A percentile compares a stretch with the other conserved stretches of the same genome.
Evolutionary conservation across 2,329 filamentous ascomycete genomes (phyloP).

Genomic region (Colletotrichum melonis): DNA sequence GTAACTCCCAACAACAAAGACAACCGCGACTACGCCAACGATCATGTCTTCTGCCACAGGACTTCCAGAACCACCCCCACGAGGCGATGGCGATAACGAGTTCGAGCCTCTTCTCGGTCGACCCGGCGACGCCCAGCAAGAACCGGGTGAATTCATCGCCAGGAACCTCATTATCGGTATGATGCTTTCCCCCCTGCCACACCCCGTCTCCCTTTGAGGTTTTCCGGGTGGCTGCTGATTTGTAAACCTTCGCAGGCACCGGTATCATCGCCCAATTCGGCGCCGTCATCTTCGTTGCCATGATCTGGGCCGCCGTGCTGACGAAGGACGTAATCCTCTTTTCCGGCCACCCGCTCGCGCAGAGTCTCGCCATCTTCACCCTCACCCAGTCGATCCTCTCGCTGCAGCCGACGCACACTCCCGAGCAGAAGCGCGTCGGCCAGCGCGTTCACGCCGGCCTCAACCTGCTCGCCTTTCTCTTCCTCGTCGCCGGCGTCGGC

Average conservation of each 20-base stretch:
- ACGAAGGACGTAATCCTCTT: slow-evolving; percentile 80
- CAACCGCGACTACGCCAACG: background rate
- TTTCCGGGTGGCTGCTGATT: background rate
- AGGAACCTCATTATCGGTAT: slow-evolving; percentile 82
- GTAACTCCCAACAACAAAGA: background rate
- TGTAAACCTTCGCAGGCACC: slow-evolving; percentile 69
- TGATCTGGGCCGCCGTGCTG: slow-evolving; percentile 84
- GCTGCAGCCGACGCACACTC: slow-evolving; percentile 87
- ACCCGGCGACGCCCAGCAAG: slow-evolving; percentile 79
- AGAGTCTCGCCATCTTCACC: slow-evolving; percentile 75
- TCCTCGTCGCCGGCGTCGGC: slow-evolving; percentile 73
- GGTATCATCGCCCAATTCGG: slow-evolving; percentile 84
- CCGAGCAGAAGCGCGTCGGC: slow-evolving; percentile 75
- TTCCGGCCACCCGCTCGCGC: slow-evolving; percentile 85
- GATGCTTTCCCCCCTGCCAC: slow-evolving; percentile 56
- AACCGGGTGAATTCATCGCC: slow-evolving; percentile 70
- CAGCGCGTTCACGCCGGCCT: slow-evolving; percentile 75
- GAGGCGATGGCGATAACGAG: slow-evolving; percentile 45
- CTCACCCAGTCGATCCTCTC: slow-evolving; percentile 84
- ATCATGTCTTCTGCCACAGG: slow-evolving; percentile 77
- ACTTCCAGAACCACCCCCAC: slow-evolving; percentile 63
- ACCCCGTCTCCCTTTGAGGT: slow-evolving; percentile 39
- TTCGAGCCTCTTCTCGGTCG: slow-evolving; percentile 60
- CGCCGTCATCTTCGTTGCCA: slow-evolving; percentile 77
- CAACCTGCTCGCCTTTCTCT: slow-evolving; percentile 72